phyloP scores from a whole-genome alignment of 331 rosid genomes.

The Quercus tomentella region DNA sequence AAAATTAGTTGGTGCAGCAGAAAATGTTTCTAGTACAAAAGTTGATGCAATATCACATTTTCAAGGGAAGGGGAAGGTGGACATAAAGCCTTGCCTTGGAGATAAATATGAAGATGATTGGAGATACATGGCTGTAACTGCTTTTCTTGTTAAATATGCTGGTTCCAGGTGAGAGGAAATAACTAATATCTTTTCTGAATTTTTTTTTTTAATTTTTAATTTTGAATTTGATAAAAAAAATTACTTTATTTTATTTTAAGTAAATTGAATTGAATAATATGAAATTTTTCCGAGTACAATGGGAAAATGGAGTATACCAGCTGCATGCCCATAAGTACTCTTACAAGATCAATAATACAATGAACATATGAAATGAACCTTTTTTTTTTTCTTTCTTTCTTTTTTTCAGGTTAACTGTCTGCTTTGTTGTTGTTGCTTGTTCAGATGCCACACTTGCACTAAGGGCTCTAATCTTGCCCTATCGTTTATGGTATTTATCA shows the following conservation, averaged over 20 bases:
- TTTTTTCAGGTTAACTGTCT: slow-evolving; percentile 75
- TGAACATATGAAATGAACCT: too few relatives aligned
- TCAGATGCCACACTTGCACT: slow-evolving; percentile 87
- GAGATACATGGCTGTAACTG: slow-evolving; percentile 96
- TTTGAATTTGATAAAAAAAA: not conserved
- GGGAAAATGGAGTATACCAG: too few relatives aligned
- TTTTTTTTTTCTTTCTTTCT: not conserved
- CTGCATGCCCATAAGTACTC: too few relatives aligned
- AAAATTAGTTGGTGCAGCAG: slow-evolving; percentile 30
- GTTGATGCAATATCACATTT: slow-evolving; percentile 25
- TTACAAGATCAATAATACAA: too few relatives aligned
- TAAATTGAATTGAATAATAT: too few relatives aligned
- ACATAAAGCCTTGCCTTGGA: slow-evolving; percentile 23
- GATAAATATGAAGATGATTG: slow-evolving; percentile 86
- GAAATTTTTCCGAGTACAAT: too few relatives aligned
- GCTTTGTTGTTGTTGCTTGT: slow-evolving; percentile 84
- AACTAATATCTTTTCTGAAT: not conserved
- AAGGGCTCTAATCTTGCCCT: slow-evolving; percentile 78
- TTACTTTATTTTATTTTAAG: too few relatives aligned
- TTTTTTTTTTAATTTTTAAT: slow-evolving; percentile 10
- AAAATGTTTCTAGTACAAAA: slow-evolving; percentile 24
- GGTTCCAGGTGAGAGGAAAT: slow-evolving; percentile 62
- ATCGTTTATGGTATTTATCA: slow-evolving; percentile 65
- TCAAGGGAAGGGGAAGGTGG: slow-evolving; percentile 34
- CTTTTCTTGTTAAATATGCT: slow-evolving; percentile 75